Base-by-base conservation (phyloP, 306 rosid species). In the Vigna trinervia region DNA sequence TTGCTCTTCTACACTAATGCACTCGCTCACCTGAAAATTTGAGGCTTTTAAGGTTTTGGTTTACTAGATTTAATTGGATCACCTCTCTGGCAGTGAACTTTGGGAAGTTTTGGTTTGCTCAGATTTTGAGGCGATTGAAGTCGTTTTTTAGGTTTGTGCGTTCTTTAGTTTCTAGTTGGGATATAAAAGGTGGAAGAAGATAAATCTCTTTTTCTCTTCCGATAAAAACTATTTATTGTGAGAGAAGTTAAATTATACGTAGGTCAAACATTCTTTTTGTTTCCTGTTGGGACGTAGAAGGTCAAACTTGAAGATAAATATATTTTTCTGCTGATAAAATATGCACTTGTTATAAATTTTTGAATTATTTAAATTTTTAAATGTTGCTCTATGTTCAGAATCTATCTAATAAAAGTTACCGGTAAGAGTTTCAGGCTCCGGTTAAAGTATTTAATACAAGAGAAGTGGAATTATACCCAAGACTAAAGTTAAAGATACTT, bases 71-170 rank as follows among this genome's bases (percentile, higher is more conserved):
- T 69, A 81, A 52, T 26, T 67, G 62, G 73, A 73, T 57, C 34
- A 34, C 4, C 5, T 23, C 70, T 26, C 58, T 41, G 28, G 60
- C 46, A 19, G 82, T 3, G 28, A 73, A 77, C 79, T 65, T 57
- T 36, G 26, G 32, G 68, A 58, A 56, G 61, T 71, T 77, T 82
- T 77, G 71, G 48, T 32, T 68, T 58, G 64, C 58, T 76, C 78
- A 56, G 28, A 82, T 69, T 60, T 53, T 52, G 74, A 82, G 54
- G 61, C 56, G 38, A 63, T 43, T 53, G 38, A 59, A 51, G 68
- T 52, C 22, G 15, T 60, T 12, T 52, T 53, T 6, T n/a, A 77
- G 47, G 69, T 26, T 57, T 78, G 71, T 46, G 61, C 60, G 57
- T 51, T 67, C 28, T 20, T 30, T 36, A 76, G 41, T 51, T 51